Evolutionary conservation across 345 rosid genomes (phyloP), one percentile per base, ranked within the genome.

Genomic region (Microthlaspi erraticum): DNA sequence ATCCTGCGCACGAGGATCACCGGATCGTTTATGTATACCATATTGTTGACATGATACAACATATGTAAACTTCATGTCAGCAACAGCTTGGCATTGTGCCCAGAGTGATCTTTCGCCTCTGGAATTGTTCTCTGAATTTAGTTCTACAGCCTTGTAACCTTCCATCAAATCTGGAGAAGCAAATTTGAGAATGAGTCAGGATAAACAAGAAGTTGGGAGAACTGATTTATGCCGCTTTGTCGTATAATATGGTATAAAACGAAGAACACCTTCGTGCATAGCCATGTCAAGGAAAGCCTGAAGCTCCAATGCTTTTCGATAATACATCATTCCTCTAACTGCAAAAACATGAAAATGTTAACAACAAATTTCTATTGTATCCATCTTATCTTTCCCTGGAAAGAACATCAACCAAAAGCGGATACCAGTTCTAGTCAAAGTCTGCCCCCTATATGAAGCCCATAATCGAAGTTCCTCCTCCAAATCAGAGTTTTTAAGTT

Each of bases 241-340:
- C 7, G 9, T 19, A 29, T 12, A 43, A 49, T 39, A n/a, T n/a
- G n/a, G n/a, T n/a, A 64, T 14, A 52, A 39, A 33, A 48, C 16
- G 78, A 32, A 64, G 48, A 64, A 32, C 66, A 92, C 99, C 99
- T 86, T 95, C 99, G 72, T 90, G 87, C 76, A 79, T 81, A 69
- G 98, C 99, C 98, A 95, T 95, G 79, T 95, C 99, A 76, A 95
- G 96, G 81, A 95, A 95, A 63, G 99, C 93, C 81, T 95, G 99
- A 69, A 95, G 96, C 82, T 95, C 98, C 92, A 95, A 84, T 32
- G 99, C 99, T 83, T 84, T 88, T 36, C 98, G 86, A 76, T 84
- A 87, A 79, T 95, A 95, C 99, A 95, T 95, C 98, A 95, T 95
- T 58, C 98, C 99, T 82, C 99, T 82, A n/a, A 95, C 99, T 95